Evolutionary conservation across 2,329 filamentous ascomycete species (phyloP).

Genomic region (Sclerotinia trifoliorum): DNA sequence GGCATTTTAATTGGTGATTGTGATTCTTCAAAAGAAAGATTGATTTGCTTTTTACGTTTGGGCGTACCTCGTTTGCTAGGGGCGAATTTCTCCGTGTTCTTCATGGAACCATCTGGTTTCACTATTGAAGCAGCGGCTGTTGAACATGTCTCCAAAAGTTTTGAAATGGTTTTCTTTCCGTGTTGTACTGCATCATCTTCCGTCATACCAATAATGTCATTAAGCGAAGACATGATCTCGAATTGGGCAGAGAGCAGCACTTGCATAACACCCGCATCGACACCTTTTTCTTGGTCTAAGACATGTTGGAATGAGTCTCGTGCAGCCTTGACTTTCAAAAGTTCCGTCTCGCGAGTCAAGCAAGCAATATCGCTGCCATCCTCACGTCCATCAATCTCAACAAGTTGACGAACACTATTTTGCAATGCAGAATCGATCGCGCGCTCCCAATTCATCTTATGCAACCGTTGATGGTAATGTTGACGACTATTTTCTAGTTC

Average conservation of each 20-base stretch:
- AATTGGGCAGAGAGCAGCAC: conserved; percentile 86
- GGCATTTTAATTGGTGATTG: conserved; percentile 41
- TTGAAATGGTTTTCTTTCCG: conserved; percentile 73
- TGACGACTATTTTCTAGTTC: conserved; percentile 89
- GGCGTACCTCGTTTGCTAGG: conserved; percentile 73
- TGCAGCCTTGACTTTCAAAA: conserved; percentile 79
- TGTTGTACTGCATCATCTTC: conserved; percentile 79
- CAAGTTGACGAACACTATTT: conserved; percentile 77
- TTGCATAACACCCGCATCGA: conserved; percentile 76
- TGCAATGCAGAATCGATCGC: conserved; percentile 83
- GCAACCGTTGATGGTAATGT: conserved; percentile 81
- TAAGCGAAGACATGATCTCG: conserved; percentile 80
- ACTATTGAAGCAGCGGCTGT: conserved; percentile 78
- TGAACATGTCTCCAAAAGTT: conserved; percentile 74
- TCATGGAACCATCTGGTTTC: conserved; percentile 74
- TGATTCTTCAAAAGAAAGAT: conserved; percentile 35
- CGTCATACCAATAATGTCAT: conserved; percentile 76
- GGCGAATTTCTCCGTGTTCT: conserved; percentile 63
- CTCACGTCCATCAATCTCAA: conserved; percentile 63
- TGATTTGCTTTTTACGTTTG: conserved; percentile 62
- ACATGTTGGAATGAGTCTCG: conserved; percentile 76
- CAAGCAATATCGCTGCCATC: conserved; percentile 68
- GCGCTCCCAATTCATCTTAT: conserved; percentile 82
- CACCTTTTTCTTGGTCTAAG: conserved; percentile 78
- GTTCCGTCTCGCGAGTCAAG: conserved; percentile 77